Evolutionary conservation across 345 rosid species (phyloP).

Genomic region (Citrus inodora): DNA sequence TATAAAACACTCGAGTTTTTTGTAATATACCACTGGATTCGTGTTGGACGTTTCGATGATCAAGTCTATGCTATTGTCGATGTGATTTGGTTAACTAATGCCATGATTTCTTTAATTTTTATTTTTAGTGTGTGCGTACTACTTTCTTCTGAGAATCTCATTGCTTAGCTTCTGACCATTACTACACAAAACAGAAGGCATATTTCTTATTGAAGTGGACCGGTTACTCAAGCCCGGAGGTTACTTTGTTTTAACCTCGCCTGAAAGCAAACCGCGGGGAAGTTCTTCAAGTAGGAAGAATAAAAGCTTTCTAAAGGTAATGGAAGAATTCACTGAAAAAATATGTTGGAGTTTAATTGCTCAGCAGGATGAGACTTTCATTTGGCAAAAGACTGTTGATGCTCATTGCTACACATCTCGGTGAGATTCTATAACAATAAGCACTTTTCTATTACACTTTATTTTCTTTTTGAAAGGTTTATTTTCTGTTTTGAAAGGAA

Average conservation of each 20-base stretch:
- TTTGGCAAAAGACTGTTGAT: conserved; percentile 92
- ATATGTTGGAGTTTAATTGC: conserved; percentile 85
- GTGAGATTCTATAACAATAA: conserved; percentile 37
- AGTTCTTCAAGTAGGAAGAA: conserved; percentile 44
- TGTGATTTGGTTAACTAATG: conserved; percentile 1
- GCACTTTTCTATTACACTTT: not conserved
- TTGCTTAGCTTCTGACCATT: conserved; percentile 18
- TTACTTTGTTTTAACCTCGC: conserved; percentile 85
- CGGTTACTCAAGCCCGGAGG: conserved; percentile 96
- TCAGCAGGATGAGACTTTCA: conserved; percentile 93
- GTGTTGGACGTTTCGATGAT: not conserved
- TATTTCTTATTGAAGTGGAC: conserved; percentile 87
- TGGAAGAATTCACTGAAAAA: conserved; percentile 62
- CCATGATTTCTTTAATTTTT: not conserved
- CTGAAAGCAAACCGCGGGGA: conserved; percentile 58
- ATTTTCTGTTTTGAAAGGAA: not conserved
- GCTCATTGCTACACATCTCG: conserved; percentile 56
- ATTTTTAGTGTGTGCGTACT: not conserved
- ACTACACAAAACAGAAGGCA: conserved; percentile 58
- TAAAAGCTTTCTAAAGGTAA: conserved; percentile 46
- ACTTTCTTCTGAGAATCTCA: conserved; percentile 6
- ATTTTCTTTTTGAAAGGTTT: not conserved
- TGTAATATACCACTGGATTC: not conserved
- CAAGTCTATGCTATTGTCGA: not conserved
- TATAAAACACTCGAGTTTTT: not conserved